Base-by-base conservation (phyloP, 805 yeast species). In the Schwanniomyces pseudopolymorphus region DNA sequence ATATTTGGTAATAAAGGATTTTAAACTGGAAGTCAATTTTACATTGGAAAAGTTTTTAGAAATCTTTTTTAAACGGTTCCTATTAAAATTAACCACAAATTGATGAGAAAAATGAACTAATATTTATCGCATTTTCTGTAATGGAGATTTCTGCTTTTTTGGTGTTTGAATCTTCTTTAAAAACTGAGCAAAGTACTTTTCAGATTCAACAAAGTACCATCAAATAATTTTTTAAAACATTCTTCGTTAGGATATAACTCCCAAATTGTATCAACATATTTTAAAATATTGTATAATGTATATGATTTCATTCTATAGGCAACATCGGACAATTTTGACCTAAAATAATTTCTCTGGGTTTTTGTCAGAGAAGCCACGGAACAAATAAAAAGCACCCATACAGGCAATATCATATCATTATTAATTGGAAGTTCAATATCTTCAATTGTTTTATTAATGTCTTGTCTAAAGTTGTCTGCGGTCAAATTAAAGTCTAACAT, bases 351-450 rank as follows among this genome's bases (percentile, higher is more conserved):
- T 14, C 38, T 41, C 19, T 42, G 38, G 10, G n/a, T 25, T 10
- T 3, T 22, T 16, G 19, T 35, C 25, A 13, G 11, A n/a, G 38
- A 26, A 41, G 26, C 27, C 8, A 41, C 25, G 4, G 44, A 40
- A 7, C 35, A 38, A 6, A 41, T 16, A 24, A 13, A 38, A 14
- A 41, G 28, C 17, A 20, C 14, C 44, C 44, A 41, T 4, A 31
- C 26, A 19, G 44, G 44, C 26, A 41, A 41, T 5, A 41, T 41
- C 11, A 31, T 16, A 17, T 31, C 27, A 31, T 41, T 39, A 31
- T 41, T 41, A 17, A 27, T 19, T 9, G 44, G 39, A 10, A 9
- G 14, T 20, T 33, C 28, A 17, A 41, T 33, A 19, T 41, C 37
- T 13, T 33, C 27, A 7, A 41, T 28, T 17, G 28, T 20, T 31